A percentile compares a stretch with the other conserved stretches of the same genome.
These are phyloP conservation scores for Breynia disticha DNA, from an alignment of 441 rosid species.

Conservation along the genomic window DNA sequence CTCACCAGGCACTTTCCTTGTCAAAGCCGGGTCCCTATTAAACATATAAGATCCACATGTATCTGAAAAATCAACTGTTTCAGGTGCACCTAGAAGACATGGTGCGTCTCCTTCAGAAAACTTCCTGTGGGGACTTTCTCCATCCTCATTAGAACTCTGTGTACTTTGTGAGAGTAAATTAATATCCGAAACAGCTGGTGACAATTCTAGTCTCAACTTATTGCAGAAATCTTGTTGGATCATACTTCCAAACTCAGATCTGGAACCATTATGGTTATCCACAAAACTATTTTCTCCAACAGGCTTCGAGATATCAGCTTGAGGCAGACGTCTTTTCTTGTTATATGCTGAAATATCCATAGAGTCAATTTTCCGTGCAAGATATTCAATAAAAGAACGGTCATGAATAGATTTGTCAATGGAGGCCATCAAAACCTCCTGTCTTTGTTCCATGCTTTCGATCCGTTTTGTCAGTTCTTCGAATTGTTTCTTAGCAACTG, in stretches of 20 bases:
- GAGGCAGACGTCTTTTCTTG: conserved; percentile 76
- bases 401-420: conserved; percentile 48
- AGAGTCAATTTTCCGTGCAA: conserved; percentile 52
- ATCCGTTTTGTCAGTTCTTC: conserved; percentile 47
- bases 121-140: conserved; percentile 41
- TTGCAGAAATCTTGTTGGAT: conserved; percentile 69
- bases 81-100: conserved; percentile 38
- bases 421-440: conserved; percentile 43
- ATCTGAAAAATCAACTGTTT: conserved; percentile 71
- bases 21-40: conserved; percentile 32
- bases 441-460: conserved; percentile 57
- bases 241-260: conserved; percentile 52
- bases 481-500: conserved; percentile 44
- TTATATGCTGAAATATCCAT: conserved; percentile 61
- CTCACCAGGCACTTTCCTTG: conserved; percentile 31
- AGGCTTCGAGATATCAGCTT: conserved; percentile 42
- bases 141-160: conserved; percentile 73
- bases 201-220: conserved; percentile 67
- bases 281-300: conserved; percentile 41
- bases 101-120: conserved; percentile 39
- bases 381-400: conserved; percentile 47
- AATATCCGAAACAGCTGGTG: conserved; percentile 78
- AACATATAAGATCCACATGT: conserved; percentile 53
- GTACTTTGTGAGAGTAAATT: conserved; percentile 74
- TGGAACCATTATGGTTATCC: conserved; percentile 50